Evolutionary conservation across 257 asterid species (phyloP), one percentile per base, ranked within the genome.

Genomic region (Primulina eburnea): DNA sequence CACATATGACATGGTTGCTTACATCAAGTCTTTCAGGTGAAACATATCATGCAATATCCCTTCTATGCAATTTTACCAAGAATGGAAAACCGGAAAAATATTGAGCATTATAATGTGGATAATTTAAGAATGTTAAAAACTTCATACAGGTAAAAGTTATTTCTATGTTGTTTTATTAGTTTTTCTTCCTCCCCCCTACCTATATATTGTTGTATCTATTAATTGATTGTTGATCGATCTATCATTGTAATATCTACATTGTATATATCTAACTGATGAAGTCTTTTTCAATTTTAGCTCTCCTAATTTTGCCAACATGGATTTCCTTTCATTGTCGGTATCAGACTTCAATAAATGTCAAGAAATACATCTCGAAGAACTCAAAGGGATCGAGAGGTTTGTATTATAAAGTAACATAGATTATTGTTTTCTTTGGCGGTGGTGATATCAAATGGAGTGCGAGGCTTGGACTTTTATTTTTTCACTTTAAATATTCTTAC

Each of bases 301-400:
- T 14, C 56, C 56, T 12, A 47, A 16, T 47, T 78, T 90, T 69
- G 83, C 89, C 73, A 82, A 82, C 82, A 72, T 79, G 80, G 96
- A 93, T 71, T 72, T 93, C 76, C 73, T 82, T 74, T 75, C 43
- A 61, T 76, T 90, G 75, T 89, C 97, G 1, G 81, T 80, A 60
- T 79, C 82, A 80, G 99, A 93, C 78, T 93, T 86, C 85, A 93
- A 89, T 79, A 70, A 55, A 67, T 86, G 96, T 73, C 97, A 90
- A 76, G 67, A 62, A 59, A 68, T 83, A 38, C 95, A 90, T 65
- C 86, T 79, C 12, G 76, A 85, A 73, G 99, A 93, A 80, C 82
- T 90, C 40, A 77, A 82, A 75, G 86, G 82, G 74, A 85, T 93
- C 60, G 92, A 93, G 79, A 89, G 94, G 97, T 90, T 62, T 12